These are phyloP conservation scores for Neopestalotiopsis rosae DNA, from an alignment of 2,329 filamentous ascomycete species.

Conservation along the genomic window DNA sequence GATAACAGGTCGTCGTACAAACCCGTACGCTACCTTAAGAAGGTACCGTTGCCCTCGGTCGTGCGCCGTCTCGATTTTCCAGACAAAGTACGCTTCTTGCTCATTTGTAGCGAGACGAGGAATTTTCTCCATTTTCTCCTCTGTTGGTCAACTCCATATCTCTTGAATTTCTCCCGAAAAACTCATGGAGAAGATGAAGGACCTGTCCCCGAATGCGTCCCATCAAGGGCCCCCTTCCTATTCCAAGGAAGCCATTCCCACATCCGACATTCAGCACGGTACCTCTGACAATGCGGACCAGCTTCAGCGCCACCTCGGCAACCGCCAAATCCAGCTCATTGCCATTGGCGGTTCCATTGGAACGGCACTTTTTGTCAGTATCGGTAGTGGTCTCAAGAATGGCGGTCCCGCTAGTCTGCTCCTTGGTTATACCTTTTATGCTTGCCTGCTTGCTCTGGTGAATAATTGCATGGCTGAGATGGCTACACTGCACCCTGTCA, in stretches of 20 bases:
- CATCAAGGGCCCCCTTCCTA: background rate
- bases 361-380: constrained; percentile 65
- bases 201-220: background rate
- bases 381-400: constrained; percentile 58
- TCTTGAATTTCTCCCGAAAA: background rate
- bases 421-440: constrained; percentile 63
- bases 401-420: constrained; percentile 60
- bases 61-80: constrained; percentile 4
- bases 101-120: background rate
- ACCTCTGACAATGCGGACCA: constrained; percentile 29
- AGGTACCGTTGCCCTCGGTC: background rate
- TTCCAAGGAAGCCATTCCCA: constrained; percentile 4
- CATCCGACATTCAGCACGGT: constrained; percentile 6
- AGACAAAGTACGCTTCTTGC: constrained; percentile 4
- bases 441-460: constrained; percentile 58
- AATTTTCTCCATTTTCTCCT: background rate
- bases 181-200: background rate
- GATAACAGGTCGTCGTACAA: constrained; percentile 1
- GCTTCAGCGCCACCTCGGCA: constrained; percentile 47
- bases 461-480: constrained; percentile 70
- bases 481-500: constrained; percentile 63
- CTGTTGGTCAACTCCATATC: background rate
- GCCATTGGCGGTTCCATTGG: constrained; percentile 64
- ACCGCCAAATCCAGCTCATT: constrained; percentile 61
- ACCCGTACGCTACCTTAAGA: constrained; percentile 11